These are phyloP conservation scores for Metarhizium rileyi DNA, from an alignment of 2,329 filamentous ascomycete species.

Conservation along the genomic window DNA sequence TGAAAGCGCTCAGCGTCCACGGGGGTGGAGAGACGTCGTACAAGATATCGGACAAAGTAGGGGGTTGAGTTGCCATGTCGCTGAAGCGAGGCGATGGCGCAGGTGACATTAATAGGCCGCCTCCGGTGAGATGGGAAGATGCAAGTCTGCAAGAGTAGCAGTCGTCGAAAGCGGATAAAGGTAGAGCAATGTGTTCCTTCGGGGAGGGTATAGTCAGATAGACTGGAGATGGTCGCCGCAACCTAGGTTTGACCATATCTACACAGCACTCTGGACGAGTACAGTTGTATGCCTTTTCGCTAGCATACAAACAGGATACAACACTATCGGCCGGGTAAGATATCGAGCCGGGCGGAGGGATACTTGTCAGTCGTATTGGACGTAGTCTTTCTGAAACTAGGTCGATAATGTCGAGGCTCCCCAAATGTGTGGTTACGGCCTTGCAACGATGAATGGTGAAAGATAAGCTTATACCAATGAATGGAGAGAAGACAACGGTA, in stretches of 20 bases:
- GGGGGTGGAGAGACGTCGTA: conserved; percentile 77
- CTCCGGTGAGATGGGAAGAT: conserved; percentile 39
- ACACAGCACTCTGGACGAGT: background rate
- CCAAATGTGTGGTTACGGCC: background rate
- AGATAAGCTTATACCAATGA: no score
- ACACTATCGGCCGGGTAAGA: background rate
- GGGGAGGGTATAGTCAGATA: conserved; percentile 30
- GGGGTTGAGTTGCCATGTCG: conserved; percentile 32
- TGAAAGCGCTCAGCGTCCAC: conserved; percentile 87
- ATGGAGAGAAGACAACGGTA: no score
- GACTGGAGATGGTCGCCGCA: conserved; percentile 33
- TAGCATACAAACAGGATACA: background rate
- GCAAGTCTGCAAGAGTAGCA: conserved; percentile 30
- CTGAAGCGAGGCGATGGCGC: conserved; percentile 23
- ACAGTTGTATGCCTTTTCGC: background rate
- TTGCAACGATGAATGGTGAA: no score
- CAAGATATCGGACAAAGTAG: conserved; percentile 78
- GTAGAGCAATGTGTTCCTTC: conserved; percentile 32
- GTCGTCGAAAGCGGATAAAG: conserved; percentile 35
- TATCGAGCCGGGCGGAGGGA: background rate
- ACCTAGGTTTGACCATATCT: conserved; percentile 27
- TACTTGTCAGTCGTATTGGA: background rate
- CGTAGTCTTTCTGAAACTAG: no score
- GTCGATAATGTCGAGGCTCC: no score
- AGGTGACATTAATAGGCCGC: conserved; percentile 36